A percentile compares a stretch with the other conserved stretches of the same genome.
Conservation (phyloP, 192 early-diverging fungal species). For the Rhizoclosmatium sp. region DNA sequence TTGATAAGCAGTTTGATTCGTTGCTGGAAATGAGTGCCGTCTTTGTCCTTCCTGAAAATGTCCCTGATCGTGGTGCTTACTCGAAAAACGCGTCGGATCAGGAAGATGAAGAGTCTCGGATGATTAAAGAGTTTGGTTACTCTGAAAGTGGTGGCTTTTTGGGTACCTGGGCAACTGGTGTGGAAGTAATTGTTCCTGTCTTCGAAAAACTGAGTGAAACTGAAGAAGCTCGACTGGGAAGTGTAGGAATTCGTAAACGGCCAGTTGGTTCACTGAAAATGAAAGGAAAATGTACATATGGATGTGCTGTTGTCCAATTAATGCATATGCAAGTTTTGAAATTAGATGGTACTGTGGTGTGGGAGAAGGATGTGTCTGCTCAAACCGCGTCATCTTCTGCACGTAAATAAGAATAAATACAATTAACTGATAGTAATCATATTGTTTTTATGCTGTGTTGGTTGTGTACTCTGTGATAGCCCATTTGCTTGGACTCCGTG, state of each 20-base stretch:
- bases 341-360: conserved; percentile 50
- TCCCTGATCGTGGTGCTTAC: conserved; percentile 10
- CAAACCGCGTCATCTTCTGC: neutral
- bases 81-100: neutral
- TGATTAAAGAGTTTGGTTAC: conserved; percentile 42
- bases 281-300: conserved; percentile 53
- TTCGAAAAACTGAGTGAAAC: conserved; percentile 51
- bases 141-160: conserved; percentile 43
- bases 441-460: neutral
- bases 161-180: conserved; percentile 37
- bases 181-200: conserved; percentile 49
- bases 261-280: conserved; percentile 54
- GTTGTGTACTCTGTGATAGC: neutral
- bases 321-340: conserved; percentile 48
- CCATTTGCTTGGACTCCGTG: neutral
- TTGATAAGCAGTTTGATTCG: conserved; percentile 53
- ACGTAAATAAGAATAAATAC: neutral
- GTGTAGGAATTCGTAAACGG: conserved; percentile 52
- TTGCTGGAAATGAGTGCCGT: conserved; percentile 53
- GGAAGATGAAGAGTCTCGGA: neutral
- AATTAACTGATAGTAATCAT: neutral
- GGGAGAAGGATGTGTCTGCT: conserved; percentile 50
- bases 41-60: conserved; percentile 39
- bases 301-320: conserved; percentile 59
- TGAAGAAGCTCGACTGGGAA: conserved; percentile 58